Conservation (phyloP, 2,329 filamentous ascomycete genomes). For the Harringtonia lauricola region DNA sequence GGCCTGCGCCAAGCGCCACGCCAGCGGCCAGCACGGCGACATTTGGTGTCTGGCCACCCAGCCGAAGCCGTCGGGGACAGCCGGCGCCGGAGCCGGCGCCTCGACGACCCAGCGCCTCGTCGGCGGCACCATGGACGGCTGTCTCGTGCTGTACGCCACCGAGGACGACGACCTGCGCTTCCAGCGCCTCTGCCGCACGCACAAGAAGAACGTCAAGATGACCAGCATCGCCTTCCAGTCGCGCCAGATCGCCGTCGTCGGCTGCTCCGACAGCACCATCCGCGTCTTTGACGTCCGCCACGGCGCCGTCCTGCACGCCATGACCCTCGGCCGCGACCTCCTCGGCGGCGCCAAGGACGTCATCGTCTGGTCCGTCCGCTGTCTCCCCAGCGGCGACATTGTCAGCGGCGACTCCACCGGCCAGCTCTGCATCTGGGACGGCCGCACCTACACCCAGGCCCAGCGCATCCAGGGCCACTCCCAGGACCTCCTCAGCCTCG, state of each 20-base stretch:
- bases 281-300: conserved; percentile 79
- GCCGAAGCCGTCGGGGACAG: conserved; percentile 38
- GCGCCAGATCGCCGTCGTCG: conserved; percentile 70
- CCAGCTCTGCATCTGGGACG: conserved; percentile 87
- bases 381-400: conserved; percentile 76
- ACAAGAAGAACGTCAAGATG: conserved; percentile 77
- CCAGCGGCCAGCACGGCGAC: conserved; percentile 85
- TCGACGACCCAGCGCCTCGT: conserved; percentile 52
- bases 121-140: conserved; percentile 81
- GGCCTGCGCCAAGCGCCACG: conserved; percentile 67
- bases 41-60: conserved; percentile 95
- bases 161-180: conserved; percentile 76
- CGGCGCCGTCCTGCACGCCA: conserved; percentile 63
- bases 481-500: conserved; percentile 83
- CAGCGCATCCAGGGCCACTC: conserved; percentile 82
- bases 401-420: conserved; percentile 92
- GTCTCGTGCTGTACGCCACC: conserved; percentile 76
- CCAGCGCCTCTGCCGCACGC: conserved; percentile 51
- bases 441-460: conserved; percentile 77
- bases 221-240: conserved; percentile 87
- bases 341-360: conserved; percentile 70
- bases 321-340: conserved; percentile 75
- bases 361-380: conserved; percentile 89
- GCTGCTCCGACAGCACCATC: conserved; percentile 94
- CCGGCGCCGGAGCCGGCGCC: conserved; percentile 10